phyloP scores from a whole-genome alignment of 306 rosid genomes.

The Clitoria ternatea region DNA sequence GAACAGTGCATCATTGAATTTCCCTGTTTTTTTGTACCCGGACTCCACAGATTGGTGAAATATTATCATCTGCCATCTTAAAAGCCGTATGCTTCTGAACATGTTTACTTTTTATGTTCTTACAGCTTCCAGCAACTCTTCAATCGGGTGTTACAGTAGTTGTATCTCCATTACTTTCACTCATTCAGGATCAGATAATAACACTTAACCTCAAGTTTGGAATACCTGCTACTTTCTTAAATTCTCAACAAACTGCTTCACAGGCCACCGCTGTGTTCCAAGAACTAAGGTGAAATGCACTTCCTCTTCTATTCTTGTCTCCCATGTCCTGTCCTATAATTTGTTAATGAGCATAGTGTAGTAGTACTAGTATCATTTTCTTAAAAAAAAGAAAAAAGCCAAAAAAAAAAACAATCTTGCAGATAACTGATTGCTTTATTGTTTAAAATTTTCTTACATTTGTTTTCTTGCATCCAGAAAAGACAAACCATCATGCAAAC shows the following conservation, averaged over 20 bases:
- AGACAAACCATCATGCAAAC: constrained; percentile 94
- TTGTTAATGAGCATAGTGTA: background rate
- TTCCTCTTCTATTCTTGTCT: constrained; percentile 23
- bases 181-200: constrained; percentile 93
- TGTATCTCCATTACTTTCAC: constrained; percentile 91
- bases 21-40: constrained; percentile 5
- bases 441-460: background rate
- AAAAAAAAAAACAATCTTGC: background rate
- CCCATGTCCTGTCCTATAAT: constrained; percentile 4
- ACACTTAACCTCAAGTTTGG: constrained; percentile 86
- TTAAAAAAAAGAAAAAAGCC: background rate
- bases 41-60: constrained; percentile 7
- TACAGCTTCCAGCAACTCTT: constrained; percentile 94
- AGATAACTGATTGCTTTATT: background rate
- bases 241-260: constrained; percentile 85
- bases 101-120: constrained; percentile 23
- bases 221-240: constrained; percentile 87
- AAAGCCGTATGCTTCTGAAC: constrained; percentile 13
- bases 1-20: background rate
- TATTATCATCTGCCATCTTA: background rate
- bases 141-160: constrained; percentile 83
- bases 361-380: background rate
- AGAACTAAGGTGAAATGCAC: constrained; percentile 80
- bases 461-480: constrained; percentile 52
- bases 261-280: constrained; percentile 80